Evolutionary conservation across 176 grass and related monocot genomes (phyloP), one percentile per base, ranked within the genome.

Genomic region (Avena atlantica): DNA sequence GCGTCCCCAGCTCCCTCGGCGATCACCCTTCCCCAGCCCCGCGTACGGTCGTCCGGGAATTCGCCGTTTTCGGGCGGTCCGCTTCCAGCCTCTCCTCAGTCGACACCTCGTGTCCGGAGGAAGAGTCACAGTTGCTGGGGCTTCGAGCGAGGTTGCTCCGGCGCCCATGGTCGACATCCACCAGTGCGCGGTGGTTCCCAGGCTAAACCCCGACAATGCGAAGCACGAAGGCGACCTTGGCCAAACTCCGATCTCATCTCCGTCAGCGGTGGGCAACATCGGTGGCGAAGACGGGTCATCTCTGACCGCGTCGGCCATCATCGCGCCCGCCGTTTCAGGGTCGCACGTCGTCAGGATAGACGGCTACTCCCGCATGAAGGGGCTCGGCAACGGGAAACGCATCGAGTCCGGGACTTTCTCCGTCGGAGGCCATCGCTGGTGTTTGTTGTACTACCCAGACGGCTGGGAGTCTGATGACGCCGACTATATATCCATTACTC

Each of bases 81-180:
- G 11, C 10, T 51, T 51, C 49, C 9, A 51, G 5, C 16, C 45
- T 9, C 68, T 48, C 45, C 78, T 25, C 53, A 17, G 15, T 56
- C 19, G 65, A 25, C 65, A 58, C 29, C 64, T 9, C 70, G 29
- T 23, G 20, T 15, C 29, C 29, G 31, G 65, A 6, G 64, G 13
- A 34, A 14, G 53, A 58, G 55, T 6, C 55, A 8, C 5, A 4
- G 55, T 5, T 7, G 17, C 13, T 1, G 57, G 51, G 36, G 81
- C 78, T 49, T 77, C 17, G 16, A 34, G 31, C 55, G 2, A 58
- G 77, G 2, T 48, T 48, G 45, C 59, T 77, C 76, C 59, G 81
- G 23, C 48, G 78, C 73, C 81, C 69, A 94, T 94, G 95, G 91
- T 88, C 47, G 89, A 93, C 85, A 90, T 91, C 86, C 81, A 88